Evolutionary conservation across 345 rosid genomes (phyloP).

Genomic region (Hypericum perforatum): DNA sequence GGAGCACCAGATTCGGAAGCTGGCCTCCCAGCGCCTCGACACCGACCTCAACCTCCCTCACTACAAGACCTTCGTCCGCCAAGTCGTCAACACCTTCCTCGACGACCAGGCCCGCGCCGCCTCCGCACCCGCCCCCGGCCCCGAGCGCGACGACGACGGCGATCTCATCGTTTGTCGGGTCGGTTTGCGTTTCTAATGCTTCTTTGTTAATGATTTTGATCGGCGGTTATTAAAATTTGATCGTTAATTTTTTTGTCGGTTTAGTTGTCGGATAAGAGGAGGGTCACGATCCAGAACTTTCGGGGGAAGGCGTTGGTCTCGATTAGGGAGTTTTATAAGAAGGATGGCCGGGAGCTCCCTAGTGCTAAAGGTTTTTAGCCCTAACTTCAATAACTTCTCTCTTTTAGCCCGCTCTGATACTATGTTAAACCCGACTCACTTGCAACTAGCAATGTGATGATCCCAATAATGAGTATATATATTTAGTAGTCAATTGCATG

Average conservation of each 20-base stretch:
- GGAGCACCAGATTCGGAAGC: conserved; percentile 61
- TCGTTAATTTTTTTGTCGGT: not conserved
- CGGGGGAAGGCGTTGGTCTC: conserved; percentile 70
- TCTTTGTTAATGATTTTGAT: not conserved
- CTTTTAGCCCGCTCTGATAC: not conserved
- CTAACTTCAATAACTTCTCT: not conserved
- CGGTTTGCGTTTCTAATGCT: not conserved
- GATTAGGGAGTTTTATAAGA: conserved; percentile 66
- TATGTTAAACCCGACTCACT: too few relatives aligned
- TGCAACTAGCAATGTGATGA: too few relatives aligned
- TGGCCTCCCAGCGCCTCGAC: conserved; percentile 55
- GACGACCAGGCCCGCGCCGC: conserved; percentile 23
- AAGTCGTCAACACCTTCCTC: conserved; percentile 55
- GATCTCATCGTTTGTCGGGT: conserved; percentile 77
- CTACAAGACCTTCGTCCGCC: conserved; percentile 50
- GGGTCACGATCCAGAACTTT: conserved; percentile 79
- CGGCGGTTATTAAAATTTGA: not conserved
- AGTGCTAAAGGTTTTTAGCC: conserved; percentile 59
- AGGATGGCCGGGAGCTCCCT: conserved; percentile 88
- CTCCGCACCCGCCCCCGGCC: too few relatives aligned
- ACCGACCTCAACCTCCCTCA: conserved; percentile 57
- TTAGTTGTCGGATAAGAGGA: conserved; percentile 66
- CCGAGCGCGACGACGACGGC: conserved; percentile 65
- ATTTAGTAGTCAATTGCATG: too few relatives aligned
- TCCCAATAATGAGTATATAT: too few relatives aligned